phyloP scores from a whole-genome alignment of 306 rosid species.

The Lathyrus tuberosus region DNA sequence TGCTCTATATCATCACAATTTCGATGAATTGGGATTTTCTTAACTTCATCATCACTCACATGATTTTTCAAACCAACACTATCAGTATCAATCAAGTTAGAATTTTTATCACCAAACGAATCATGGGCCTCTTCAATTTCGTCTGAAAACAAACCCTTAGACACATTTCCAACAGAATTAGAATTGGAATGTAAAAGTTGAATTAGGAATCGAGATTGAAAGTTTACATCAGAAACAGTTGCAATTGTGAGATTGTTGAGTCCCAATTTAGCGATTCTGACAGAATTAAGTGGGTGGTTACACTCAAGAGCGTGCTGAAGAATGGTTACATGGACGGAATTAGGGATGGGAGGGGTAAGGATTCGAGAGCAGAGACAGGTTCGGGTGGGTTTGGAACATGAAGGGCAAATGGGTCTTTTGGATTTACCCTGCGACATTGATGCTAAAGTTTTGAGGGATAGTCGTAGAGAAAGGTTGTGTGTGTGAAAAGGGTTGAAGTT shows the following conservation, averaged over 20 bases:
- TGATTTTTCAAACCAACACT: conserved; percentile 25
- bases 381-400: conserved; percentile 74
- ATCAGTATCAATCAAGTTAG: conserved; percentile 31
- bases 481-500: conserved; percentile 7
- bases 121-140: conserved; percentile 38
- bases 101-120: conserved; percentile 26
- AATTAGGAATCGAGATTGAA: conserved; percentile 52
- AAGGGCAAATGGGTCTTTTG: conserved; percentile 71
- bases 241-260: conserved; percentile 61
- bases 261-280: conserved; percentile 76
- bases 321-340: conserved; percentile 69
- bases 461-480: conserved; percentile 15
- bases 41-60: conserved; percentile 32
- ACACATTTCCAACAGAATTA: conserved; percentile 20
- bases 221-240: conserved; percentile 75
- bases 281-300: conserved; percentile 85
- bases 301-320: conserved; percentile 74
- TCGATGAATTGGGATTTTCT: conserved; percentile 25
- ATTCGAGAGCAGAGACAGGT: conserved; percentile 80
- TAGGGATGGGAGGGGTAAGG: conserved; percentile 50
- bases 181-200: conserved; percentile 39
- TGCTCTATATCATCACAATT: conserved; percentile 22
- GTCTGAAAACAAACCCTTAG: conserved; percentile 16
- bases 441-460: conserved; percentile 28
- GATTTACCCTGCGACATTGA: conserved; percentile 48